A percentile compares a stretch with the other conserved stretches of the same genome.
Evolutionary conservation across 352 stramenopile genomes (phyloP).

Genomic region (Phytophthora colocasiae): DNA sequence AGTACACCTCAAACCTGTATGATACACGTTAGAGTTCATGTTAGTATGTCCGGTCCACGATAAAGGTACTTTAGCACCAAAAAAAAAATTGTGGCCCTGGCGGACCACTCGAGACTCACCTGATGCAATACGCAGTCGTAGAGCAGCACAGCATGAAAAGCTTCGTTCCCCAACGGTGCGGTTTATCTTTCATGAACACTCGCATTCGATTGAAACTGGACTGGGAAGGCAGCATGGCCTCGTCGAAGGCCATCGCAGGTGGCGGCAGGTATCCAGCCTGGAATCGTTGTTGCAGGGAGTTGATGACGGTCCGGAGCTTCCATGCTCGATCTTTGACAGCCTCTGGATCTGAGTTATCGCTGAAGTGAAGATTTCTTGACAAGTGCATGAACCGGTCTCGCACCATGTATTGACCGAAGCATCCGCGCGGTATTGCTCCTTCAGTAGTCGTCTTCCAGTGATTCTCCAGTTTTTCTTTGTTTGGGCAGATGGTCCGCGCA

Average conservation of each 20-base stretch:
- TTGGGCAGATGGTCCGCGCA: background rate
- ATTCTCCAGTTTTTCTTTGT: background rate
- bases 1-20: conserved; percentile 10
- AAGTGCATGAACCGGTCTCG: background rate
- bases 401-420: background rate
- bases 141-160: conserved; percentile 19
- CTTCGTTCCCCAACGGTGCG: background rate
- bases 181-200: conserved; percentile 2
- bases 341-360: background rate
- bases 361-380: background rate
- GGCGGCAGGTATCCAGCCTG: background rate
- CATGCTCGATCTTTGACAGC: background rate
- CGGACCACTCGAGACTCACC: background rate
- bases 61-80: background rate
- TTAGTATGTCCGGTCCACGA: background rate
- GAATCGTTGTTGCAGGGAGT: background rate
- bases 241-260: background rate
- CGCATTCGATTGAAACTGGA: background rate
- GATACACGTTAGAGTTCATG: background rate
- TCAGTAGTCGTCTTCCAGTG: background rate
- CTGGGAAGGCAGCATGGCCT: background rate
- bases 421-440: background rate
- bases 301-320: background rate
- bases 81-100: background rate
- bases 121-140: conserved; percentile 13